Evolutionary conservation across 2,329 filamentous ascomycete species (phyloP), one percentile per base, ranked within the genome.

Genomic region (Botrytis medusae): DNA sequence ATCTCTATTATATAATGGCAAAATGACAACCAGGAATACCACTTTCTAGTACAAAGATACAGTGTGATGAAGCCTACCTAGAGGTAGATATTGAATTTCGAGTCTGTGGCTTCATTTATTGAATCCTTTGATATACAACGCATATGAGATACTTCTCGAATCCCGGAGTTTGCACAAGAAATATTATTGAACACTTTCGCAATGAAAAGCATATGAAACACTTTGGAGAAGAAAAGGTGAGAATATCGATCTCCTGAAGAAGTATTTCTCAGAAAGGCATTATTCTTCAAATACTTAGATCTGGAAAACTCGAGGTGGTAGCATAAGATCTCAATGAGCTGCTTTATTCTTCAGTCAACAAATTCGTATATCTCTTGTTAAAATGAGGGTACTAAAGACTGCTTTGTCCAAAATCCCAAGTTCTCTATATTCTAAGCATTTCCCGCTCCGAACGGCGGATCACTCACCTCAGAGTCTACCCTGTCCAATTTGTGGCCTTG

Each of bases 311-410:
- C 14, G 5, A 8, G 51, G 18, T 54, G 2, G 0, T 29, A 7
- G 29, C 2, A 18, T 3, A 29, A 29, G 51, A 29, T 54, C 29
- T 18, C 3, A 29, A 29, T 29, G n/a, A 18, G 14, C 51, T 29
- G 1, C 1, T 54, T 8, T 6, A 18, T 16, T 29, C 12, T 18
- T 54, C 6, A 29, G 4, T 9, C n/a, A 54, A 18, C 6, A 3
- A 54, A 0, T 4, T 54, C 9, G 0, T 29, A 8, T 54, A 4
- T 29, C n/a, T 29, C 6, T 4, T 29, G 0, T 29, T 29, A 4
- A 29, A 2, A n/a, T 16, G 0, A 14, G 6, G 25, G 1, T 54
- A 14, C n/a, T 18, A 29, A 54, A 54, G 12, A 54, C 25, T 29
- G 12, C n/a, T 29, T 54, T 14, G n/a, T 29, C 51, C 18, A 18